These are phyloP conservation scores for Mycena olivaceomarginata DNA, from an alignment of 768 basidiomycete species.

Conservation along the genomic window DNA sequence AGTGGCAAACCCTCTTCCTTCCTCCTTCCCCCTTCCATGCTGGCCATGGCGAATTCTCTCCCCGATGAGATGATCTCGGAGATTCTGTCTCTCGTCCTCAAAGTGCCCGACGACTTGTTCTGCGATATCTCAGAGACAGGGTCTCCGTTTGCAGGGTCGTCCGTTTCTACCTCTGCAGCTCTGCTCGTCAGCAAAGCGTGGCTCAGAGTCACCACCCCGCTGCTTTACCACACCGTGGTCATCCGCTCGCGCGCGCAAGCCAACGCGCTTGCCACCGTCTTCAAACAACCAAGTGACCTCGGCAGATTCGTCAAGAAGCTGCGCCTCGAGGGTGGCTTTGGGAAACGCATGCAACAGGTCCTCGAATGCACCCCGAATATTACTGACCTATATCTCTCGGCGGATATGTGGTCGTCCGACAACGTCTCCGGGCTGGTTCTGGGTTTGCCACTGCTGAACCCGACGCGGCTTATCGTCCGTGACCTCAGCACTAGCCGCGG, in stretches of 20 bases:
- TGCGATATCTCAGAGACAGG: background rate
- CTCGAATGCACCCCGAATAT: background rate
- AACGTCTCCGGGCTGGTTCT: background rate
- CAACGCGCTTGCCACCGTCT: background rate
- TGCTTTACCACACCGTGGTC: constrained; percentile 6
- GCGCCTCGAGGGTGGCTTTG: constrained; percentile 3
- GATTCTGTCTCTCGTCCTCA: background rate
- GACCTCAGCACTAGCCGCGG: background rate
- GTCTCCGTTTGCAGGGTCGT: background rate
- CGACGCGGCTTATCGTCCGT: background rate
- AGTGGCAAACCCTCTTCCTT: constrained; percentile 2
- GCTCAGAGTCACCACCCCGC: constrained; percentile 1
- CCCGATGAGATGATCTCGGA: background rate
- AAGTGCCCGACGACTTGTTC: background rate
- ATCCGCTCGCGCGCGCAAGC: background rate
- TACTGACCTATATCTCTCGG: constrained; percentile 1
- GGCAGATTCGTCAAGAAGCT: constrained; percentile 1
- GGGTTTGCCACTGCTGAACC: constrained; percentile 2
- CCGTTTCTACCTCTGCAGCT: background rate
- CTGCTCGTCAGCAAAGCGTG: background rate
- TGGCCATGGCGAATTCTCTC: background rate
- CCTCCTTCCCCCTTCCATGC: background rate
- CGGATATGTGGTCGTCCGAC: background rate
- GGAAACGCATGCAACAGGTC: background rate
- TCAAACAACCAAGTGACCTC: background rate